Base-by-base conservation (phyloP, 2,329 filamentous ascomycete species). In the Colletotrichum sp. region DNA sequence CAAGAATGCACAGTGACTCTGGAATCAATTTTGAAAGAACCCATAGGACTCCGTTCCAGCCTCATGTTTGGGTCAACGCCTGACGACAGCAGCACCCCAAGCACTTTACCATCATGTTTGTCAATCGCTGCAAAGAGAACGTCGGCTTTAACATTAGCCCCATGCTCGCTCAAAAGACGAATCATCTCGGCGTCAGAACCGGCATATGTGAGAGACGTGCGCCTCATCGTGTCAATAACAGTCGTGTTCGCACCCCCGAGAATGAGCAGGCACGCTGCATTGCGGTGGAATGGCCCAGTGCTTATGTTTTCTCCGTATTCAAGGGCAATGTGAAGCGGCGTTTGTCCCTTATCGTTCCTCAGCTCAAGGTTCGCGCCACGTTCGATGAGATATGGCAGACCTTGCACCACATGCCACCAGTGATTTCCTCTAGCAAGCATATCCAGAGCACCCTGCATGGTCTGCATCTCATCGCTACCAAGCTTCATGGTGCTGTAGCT, bases 391-490 rank as follows among this genome's bases (percentile, higher is more conserved):
- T 69, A 79, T 6, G 72, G 73, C 1, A 79, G 66, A 4, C 77
- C 78, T 8, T 78, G 77, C 4, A 39, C 68, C 6, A 65, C 66
- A 6, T 78, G 75, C 77, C 78, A 78, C 78, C 78, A 79, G 8
- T 55, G 52, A 12, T 62, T 22, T 9, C 71, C 65, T 12, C 19
- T 57, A 6, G 71, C 29, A 36, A 73, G 34, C 3, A n/a, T n/a
- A 32, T 63, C 22, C 1, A 73, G 71, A 16, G 66, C 71, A 25
- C 55, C 7, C 3, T 73, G 29, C 25, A 12, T 27, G 25, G 25
- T 29, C 6, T 8, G 11, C 4, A 9, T 7, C 25, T 27, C 15
- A 27, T 29, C 4, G 25, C 1, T 7, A 2, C 27, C 55, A 19
- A 9, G 1, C 1, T 25, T 3, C 8, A 59, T 29, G 1, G 15